Evolutionary conservation across 768 basidiomycete genomes (phyloP).

Genomic region (Pleurotus giganteus): DNA sequence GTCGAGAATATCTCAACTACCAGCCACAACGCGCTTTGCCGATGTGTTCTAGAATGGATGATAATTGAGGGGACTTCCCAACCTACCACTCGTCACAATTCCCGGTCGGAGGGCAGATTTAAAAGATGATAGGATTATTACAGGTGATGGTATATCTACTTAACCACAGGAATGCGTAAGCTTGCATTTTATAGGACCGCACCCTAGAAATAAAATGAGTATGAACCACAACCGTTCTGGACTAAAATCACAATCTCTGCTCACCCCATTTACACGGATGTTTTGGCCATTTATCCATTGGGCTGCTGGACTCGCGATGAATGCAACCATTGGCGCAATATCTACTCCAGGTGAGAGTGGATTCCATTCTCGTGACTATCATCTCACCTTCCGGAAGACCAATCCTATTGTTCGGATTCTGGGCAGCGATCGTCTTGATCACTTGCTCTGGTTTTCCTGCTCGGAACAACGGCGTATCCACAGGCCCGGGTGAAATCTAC

Average conservation of each 20-base stretch:
- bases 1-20: too few species aligned
- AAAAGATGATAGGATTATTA: too few species aligned
- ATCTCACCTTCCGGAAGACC: slow-evolving; percentile 36
- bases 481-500: slow-evolving; percentile 25
- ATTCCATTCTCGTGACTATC: background rate
- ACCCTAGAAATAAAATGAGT: background rate
- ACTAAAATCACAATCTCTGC: slow-evolving; percentile 17
- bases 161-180: too few species aligned
- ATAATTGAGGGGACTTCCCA: too few species aligned
- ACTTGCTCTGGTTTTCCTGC: slow-evolving; percentile 47
- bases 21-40: too few species aligned
- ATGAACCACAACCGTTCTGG: background rate
- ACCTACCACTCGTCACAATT: too few species aligned
- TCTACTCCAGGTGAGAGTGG: slow-evolving; percentile 23
- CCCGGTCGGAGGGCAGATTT: too few species aligned
- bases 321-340: slow-evolving; percentile 50
- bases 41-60: too few species aligned
- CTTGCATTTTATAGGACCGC: background rate
- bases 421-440: slow-evolving; percentile 42
- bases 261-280: slow-evolving; percentile 55
- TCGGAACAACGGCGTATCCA: slow-evolving; percentile 55
- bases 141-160: too few species aligned
- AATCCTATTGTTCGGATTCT: slow-evolving; percentile 46
- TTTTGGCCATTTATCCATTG: slow-evolving; percentile 60
- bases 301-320: slow-evolving; percentile 49